Conservation (phyloP, 2,329 filamentous ascomycete genomes). For the Scopulariopsis brevicaulis region DNA sequence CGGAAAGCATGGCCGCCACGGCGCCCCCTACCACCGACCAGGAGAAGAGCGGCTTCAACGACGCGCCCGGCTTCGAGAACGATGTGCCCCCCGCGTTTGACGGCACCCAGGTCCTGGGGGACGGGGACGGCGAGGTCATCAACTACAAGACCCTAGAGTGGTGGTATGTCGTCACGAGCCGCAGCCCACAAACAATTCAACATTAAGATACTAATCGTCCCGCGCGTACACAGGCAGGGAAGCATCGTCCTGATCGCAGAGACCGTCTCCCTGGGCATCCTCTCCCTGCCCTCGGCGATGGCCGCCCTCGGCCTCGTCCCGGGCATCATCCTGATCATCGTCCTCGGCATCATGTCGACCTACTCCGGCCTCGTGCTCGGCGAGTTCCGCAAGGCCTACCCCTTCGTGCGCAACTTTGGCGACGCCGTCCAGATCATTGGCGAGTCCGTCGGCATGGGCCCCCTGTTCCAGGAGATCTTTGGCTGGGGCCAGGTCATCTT, state of each 20-base stretch:
- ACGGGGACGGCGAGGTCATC: conserved; percentile 10
- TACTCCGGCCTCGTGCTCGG: conserved; percentile 32
- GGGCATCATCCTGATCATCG: conserved; percentile 60
- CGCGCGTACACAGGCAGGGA: conserved; percentile 23
- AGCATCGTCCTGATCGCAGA: conserved; percentile 30
- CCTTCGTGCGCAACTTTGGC: conserved; percentile 52
- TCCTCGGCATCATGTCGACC: conserved; percentile 56
- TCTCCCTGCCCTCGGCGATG: conserved; percentile 10
- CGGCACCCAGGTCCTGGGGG: not conserved
- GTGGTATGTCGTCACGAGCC: conserved; percentile 21
- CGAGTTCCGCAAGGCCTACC: conserved; percentile 14
- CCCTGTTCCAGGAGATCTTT: conserved; percentile 12
- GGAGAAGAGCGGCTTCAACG: not conserved
- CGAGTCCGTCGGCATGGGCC: conserved; percentile 14
- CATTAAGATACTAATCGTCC: not conserved
- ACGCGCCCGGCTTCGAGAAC: not conserved
- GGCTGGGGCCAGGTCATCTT: conserved; percentile 14
- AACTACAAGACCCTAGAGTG: conserved; percentile 24
- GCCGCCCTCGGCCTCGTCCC: conserved; percentile 39
- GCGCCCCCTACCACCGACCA: not conserved
- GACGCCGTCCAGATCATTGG: conserved; percentile 11
- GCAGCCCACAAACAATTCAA: not conserved
- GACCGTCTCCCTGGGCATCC: conserved; percentile 20
- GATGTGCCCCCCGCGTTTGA: not conserved
- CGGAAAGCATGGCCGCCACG: not conserved